Base-by-base conservation (phyloP, 2,329 filamentous ascomycete genomes). In the Fusarium secorum region DNA sequence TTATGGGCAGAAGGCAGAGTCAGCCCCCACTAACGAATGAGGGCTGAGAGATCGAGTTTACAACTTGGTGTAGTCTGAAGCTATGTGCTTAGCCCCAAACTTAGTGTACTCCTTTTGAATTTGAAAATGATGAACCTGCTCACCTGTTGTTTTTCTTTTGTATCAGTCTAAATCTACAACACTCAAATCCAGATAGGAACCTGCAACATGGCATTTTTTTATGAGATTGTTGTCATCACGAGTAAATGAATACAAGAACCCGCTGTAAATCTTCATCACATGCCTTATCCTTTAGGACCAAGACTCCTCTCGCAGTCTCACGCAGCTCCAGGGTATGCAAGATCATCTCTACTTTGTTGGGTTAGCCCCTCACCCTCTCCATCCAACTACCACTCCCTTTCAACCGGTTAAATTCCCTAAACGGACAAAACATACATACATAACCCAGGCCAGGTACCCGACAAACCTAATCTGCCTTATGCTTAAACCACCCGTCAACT, bases 341-440 rank as follows among this genome's bases (percentile, higher is more conserved):
- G 60, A 45, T 39, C 45, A 22, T 18, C 38, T 17, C 22, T 64
- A 26, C 46, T 64, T 57, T 64, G 41, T 64, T 64, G 48, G 41
- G 59, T 24, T 57, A 64, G 61, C 33, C 38, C 59, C 44, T 41
- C 46, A 24, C 28, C n/a, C 5, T 4, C 26, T 35, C 4, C 41
- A 41, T 52, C 18, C 14, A 57, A 9, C 35, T 11, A 28, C 30
- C 22, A 48, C 41, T 41, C 30, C 4, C 9, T 11, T 36, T 14
- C 26, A 24, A n/a, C 41, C 49, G 60, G 60, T 10, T 57, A 56
- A 56, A 56, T 42, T 35, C 24, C 36, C 32, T 17, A 22, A 60
- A 44, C 24, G 17, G 20, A 41, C 11, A 28, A n/a, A 46, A 17
- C 38, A 18, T 49, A 62, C 44, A 24, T 24, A 36, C 24, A 22